Evolutionary conservation across 1,284 basidiomycete genomes (phyloP).

Genomic region (Leccinum subspadiceum): DNA sequence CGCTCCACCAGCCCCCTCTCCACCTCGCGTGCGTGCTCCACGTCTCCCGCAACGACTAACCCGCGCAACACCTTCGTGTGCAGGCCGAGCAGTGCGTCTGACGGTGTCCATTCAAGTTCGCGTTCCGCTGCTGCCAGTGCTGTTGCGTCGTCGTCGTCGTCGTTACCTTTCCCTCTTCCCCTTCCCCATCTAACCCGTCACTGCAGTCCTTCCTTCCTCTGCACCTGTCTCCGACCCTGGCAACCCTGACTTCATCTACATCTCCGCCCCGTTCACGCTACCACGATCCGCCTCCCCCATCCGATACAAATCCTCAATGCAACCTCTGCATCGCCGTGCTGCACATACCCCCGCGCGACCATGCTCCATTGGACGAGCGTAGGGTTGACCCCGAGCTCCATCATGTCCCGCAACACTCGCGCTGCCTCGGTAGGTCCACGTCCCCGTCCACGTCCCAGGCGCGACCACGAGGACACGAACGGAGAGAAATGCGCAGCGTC

Average conservation of each 20-base stretch:
- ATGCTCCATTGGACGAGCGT: slow-evolving; percentile 27
- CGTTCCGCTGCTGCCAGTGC: slow-evolving; percentile 1
- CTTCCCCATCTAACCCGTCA: too few relatives aligned
- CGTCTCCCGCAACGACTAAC: slow-evolving; percentile 24
- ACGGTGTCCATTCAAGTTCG: slow-evolving; percentile 10
- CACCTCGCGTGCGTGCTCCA: slow-evolving; percentile 25
- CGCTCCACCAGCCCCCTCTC: too few relatives aligned
- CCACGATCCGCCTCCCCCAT: slow-evolving; percentile 11
- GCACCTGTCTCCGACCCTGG: background rate
- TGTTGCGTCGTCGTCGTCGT: background rate
- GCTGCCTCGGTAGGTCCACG: slow-evolving; percentile 14
- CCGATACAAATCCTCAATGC: slow-evolving; percentile 22
- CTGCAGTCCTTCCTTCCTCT: background rate
- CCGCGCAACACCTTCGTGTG: slow-evolving; percentile 35
- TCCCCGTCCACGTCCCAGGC: background rate
- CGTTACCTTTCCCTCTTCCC: too few relatives aligned
- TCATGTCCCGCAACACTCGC: slow-evolving; percentile 38
- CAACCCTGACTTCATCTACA: background rate
- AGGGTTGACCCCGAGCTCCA: slow-evolving; percentile 29
- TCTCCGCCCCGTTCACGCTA: background rate
- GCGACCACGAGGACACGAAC: slow-evolving; percentile 24
- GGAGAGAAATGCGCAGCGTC: slow-evolving; percentile 32
- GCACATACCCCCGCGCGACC: slow-evolving; percentile 20
- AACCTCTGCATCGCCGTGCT: slow-evolving; percentile 16
- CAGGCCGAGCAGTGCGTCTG: background rate